phyloP scores from a whole-genome alignment of 2,329 filamentous ascomycete species.

The Lasiodiplodia sp. region DNA sequence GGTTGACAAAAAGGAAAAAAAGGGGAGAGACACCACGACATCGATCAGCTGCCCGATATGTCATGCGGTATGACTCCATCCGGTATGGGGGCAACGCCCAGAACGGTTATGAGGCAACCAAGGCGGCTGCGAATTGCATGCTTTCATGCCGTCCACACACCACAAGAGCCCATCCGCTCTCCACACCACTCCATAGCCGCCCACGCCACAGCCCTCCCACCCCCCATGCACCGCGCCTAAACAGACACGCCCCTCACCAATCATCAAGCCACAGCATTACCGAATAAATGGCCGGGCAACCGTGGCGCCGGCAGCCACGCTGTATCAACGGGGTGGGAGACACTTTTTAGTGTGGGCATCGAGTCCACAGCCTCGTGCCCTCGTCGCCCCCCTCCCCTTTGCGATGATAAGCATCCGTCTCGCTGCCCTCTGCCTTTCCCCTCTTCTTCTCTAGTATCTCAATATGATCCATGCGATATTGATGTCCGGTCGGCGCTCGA shows the following conservation, averaged over 20 bases:
- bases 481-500: neutral
- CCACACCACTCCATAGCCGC: neutral
- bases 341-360: neutral
- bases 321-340: neutral
- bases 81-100: neutral
- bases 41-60: conserved; percentile 14
- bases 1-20: neutral
- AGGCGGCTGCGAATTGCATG: conserved; percentile 2
- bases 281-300: neutral
- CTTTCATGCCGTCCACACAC: conserved; percentile 11
- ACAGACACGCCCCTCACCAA: conserved; percentile 1
- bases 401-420: neutral
- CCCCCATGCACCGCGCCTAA: conserved; percentile 15
- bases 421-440: neutral
- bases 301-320: neutral
- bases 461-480: neutral
- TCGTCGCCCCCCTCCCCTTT: neutral
- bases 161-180: neutral
- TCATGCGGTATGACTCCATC: conserved; percentile 14
- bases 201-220: neutral
- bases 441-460: neutral
- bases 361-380: neutral
- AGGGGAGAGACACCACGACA: neutral
- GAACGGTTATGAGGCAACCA: neutral
- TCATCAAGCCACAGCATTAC: neutral